phyloP scores from a whole-genome alignment of 345 rosid species.

The Brassica cretica region DNA sequence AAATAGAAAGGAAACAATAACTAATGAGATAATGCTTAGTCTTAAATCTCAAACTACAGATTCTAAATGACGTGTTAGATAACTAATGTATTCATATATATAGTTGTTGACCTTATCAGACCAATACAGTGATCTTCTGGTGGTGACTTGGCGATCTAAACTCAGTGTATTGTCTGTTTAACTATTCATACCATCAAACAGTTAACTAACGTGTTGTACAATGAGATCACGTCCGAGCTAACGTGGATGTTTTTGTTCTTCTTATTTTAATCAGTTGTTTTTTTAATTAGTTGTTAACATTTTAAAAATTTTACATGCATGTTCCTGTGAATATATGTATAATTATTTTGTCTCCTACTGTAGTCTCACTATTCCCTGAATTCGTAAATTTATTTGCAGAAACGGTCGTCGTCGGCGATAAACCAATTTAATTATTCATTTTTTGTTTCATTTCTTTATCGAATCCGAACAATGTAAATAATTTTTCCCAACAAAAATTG shows the following conservation, averaged over 20 bases:
- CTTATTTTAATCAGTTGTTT: background rate
- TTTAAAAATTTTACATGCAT: background rate
- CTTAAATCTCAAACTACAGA: background rate
- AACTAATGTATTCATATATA: background rate
- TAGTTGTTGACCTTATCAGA: background rate
- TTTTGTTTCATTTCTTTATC: too few relatives aligned
- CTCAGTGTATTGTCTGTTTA: background rate
- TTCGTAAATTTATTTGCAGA: background rate
- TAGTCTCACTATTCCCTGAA: background rate
- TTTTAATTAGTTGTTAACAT: background rate
- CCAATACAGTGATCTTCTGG: background rate
- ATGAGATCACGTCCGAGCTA: slow-evolving; percentile 1
- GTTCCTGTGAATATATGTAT: background rate
- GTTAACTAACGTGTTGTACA: background rate
- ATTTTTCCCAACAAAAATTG: too few relatives aligned
- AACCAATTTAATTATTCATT: background rate
- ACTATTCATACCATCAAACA: background rate
- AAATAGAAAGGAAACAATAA: background rate
- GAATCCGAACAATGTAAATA: too few relatives aligned
- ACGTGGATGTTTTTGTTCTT: background rate
- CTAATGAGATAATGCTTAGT: slow-evolving; percentile 1
- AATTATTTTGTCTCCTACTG: background rate
- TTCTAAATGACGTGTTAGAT: background rate
- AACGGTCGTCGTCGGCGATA: background rate
- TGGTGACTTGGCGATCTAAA: background rate